Evolutionary conservation across 2,329 filamentous ascomycete genomes (phyloP).

Genomic region (Coniochaeta sp.): DNA sequence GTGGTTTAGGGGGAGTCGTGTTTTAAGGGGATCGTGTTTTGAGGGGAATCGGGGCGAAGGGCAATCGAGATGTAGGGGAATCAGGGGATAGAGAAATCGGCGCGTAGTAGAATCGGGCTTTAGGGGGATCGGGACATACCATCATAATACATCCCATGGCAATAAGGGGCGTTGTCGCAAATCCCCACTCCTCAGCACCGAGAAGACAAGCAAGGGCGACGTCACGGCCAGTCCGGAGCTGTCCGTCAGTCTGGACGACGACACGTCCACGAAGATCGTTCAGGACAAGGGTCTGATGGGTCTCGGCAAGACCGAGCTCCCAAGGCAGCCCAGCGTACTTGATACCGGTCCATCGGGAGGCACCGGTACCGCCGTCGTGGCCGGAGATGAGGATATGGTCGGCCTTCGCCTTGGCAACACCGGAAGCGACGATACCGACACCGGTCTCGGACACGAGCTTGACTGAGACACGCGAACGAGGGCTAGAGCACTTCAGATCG

Average conservation of each 20-base stretch:
- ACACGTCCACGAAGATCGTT: conserved; percentile 95
- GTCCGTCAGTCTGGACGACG: conserved; percentile 92
- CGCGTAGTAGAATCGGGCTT: no score
- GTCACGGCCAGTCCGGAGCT: conserved; percentile 86
- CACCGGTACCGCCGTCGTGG: conserved; percentile 94
- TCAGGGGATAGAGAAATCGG: no score
- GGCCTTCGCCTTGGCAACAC: conserved; percentile 95
- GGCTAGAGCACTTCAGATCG: conserved; percentile 93
- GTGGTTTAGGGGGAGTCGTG: no score
- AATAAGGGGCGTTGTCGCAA: conserved; percentile 88
- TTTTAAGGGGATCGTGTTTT: no score
- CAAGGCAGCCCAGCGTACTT: conserved; percentile 96
- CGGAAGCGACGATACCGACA: conserved; percentile 94
- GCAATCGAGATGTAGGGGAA: no score
- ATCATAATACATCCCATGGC: conserved; percentile 95
- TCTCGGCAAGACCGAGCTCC: conserved; percentile 95
- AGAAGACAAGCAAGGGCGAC: conserved; percentile 91
- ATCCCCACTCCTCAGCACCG: conserved; percentile 97
- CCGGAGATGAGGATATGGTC: conserved; percentile 96
- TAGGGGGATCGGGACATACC: no score
- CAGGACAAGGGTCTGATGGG: conserved; percentile 89
- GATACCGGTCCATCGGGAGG: conserved; percentile 96
- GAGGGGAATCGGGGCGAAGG: no score
- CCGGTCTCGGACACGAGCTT: conserved; percentile 97
- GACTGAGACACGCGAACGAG: conserved; percentile 84